Conservation (phyloP, 106 monocot genomes). For the Posidonia australis region DNA sequence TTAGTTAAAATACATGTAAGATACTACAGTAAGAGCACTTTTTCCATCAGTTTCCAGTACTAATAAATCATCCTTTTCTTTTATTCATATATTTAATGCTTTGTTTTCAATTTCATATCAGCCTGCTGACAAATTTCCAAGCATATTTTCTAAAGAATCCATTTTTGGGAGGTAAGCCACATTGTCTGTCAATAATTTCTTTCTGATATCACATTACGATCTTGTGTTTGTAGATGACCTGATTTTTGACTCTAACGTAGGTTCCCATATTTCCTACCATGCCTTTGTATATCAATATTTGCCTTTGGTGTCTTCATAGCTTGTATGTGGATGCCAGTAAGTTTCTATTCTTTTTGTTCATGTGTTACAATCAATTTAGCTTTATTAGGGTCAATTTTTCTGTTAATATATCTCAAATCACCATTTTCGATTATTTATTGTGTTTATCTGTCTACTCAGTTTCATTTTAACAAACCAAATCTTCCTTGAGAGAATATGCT, state of each 20-base stretch:
- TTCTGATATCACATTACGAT: neutral
- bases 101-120: neutral
- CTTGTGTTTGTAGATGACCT: neutral
- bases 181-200: too few species aligned
- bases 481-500: too few species aligned
- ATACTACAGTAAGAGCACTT: too few species aligned
- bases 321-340: slow-evolving; percentile 39
- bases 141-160: slow-evolving; percentile 5
- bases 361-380: neutral
- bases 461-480: too few species aligned
- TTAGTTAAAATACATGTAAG: too few species aligned
- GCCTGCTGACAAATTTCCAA: slow-evolving; percentile 8
- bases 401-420: too few species aligned
- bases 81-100: too few species aligned
- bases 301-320: slow-evolving; percentile 29
- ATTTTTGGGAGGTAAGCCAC: slow-evolving; percentile 42
- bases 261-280: slow-evolving; percentile 62
- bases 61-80: too few species aligned
- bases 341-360: slow-evolving; percentile 4
- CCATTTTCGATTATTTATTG: too few species aligned
- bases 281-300: slow-evolving; percentile 41
- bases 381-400: too few species aligned
- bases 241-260: slow-evolving; percentile 15
- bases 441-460: too few species aligned
- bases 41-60: too few species aligned